Percentiles rank a stretch among this genome's conserved stretches.
Conservation (phyloP, 2,329 filamentous ascomycete species). For the Penicillium olsonii region DNA sequence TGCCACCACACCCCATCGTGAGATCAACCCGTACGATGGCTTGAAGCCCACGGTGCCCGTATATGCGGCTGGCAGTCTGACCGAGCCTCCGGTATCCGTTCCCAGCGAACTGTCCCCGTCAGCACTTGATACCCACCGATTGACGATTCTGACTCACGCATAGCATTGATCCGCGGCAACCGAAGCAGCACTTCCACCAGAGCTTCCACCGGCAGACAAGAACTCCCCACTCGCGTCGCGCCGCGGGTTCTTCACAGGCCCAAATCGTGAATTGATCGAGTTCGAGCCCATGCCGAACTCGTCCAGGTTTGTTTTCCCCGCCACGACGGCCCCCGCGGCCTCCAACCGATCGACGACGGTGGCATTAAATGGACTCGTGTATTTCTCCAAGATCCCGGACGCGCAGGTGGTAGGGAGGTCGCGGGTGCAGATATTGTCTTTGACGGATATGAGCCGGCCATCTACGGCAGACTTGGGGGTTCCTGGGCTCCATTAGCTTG, state of each 20-base stretch:
- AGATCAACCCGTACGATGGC: conserved; percentile 85
- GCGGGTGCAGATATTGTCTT: conserved; percentile 74
- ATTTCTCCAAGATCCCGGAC: conserved; percentile 70
- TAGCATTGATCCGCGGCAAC: conserved; percentile 66
- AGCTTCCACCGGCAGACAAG: conserved; percentile 81
- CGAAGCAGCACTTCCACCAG: conserved; percentile 87
- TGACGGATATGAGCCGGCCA: conserved; percentile 62
- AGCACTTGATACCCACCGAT: not conserved
- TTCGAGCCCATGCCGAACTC: conserved; percentile 96
- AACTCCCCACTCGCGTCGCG: conserved; percentile 38
- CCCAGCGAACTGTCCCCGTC: conserved; percentile 66
- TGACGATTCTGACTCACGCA: conserved; percentile 46
- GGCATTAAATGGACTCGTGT: conserved; percentile 77
- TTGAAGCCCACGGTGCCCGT: conserved; percentile 84
- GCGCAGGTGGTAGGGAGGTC: conserved; percentile 77
- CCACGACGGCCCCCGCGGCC: conserved; percentile 61
- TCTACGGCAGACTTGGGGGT: conserved; percentile 41
- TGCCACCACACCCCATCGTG: conserved; percentile 80
- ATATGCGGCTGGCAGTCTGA: conserved; percentile 84
- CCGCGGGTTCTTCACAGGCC: conserved; percentile 60
- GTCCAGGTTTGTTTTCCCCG: conserved; percentile 89
- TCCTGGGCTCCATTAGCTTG: conserved; percentile 27
- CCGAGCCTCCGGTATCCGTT: conserved; percentile 90
- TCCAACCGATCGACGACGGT: conserved; percentile 73
- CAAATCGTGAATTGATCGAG: conserved; percentile 67